Evolutionary conservation across 129 eudicot species (phyloP), one percentile per base, ranked within the genome.

Genomic region (Helichrysum umbraculigerum): DNA sequence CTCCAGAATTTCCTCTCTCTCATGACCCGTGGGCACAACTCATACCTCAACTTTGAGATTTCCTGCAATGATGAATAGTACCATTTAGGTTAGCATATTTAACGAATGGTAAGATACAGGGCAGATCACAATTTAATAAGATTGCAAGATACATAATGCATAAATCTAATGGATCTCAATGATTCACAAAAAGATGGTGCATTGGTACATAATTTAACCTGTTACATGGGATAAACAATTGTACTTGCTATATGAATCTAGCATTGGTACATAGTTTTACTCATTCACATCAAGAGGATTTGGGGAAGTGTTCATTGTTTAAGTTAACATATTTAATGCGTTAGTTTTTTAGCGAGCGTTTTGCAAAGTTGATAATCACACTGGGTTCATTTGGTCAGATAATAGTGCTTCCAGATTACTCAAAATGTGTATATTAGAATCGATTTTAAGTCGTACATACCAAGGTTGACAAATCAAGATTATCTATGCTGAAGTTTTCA

Each of bases 1-100:
- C 93, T 91, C 98, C 97, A 90, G 77, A 93, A 93, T 85, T 88
- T 90, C 78, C 98, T 85, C 54, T 93, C 98, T 79, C 78, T 94
- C 98, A 94, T 91, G 63, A 87, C 80, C 4, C 97, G 91, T 8
- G 98, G 98, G 90, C 97, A 91, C 81, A 93, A 73, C 76, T 90
- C 93, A 70, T 93, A 93, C 77, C 97, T 86, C 16, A 65, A 65
- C 47, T 33, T 65, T 65, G 70, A 65, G 37, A 65, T 65, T 65
- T 65, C 70, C 70, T 65, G 70, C 41, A 65, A 65, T 16, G 33
- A 61, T 6, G 7, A 61, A 61, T 61, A 61, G 7, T 61, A 61
- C n/a, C 54, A 47, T 12, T 47, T 14, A 47, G 54, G n/a, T 14
- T 14, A 47, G 14, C 54, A 12, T 4, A 47, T 47, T 44, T 12